A percentile compares a stretch with the other conserved stretches of the same genome.
Conservation (phyloP, 2,329 filamentous ascomycete genomes). For the Alternaria gaisen region DNA sequence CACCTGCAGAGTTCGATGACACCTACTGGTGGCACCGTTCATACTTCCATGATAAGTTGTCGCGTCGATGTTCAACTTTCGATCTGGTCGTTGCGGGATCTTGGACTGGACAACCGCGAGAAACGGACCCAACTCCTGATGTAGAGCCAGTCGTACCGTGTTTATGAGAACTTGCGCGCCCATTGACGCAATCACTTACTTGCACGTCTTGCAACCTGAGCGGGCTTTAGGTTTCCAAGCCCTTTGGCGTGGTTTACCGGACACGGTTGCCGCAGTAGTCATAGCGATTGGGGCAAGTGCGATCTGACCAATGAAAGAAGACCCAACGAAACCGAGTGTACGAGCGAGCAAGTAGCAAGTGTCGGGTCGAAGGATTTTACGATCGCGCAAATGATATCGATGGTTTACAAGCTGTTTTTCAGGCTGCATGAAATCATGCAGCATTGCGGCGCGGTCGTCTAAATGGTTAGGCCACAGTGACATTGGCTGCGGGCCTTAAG, state of each 20-base stretch:
- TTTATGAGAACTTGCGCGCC: background rate
- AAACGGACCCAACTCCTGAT: background rate
- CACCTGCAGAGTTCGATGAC: background rate
- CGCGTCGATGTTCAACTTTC: background rate
- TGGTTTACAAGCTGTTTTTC: conserved; percentile 1
- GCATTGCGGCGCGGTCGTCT: conserved; percentile 11
- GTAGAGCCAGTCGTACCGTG: background rate
- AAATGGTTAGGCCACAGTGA: conserved; percentile 3
- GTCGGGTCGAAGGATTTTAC: background rate
- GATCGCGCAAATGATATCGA: conserved; percentile 13
- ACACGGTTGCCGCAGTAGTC: conserved; percentile 6
- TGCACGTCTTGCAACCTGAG: conserved; percentile 30
- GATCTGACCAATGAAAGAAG: background rate
- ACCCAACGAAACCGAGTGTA: background rate
- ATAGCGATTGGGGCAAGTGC: background rate
- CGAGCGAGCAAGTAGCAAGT: conserved; percentile 3
- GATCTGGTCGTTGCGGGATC: background rate
- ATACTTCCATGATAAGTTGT: background rate
- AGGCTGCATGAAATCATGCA: conserved; percentile 14
- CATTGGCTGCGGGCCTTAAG: background rate
- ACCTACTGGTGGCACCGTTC: background rate
- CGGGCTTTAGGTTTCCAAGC: conserved; percentile 28
- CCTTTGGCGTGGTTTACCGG: conserved; percentile 24
- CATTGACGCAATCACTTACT: conserved; percentile 19
- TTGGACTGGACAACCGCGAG: background rate